Percentiles rank a stretch among this genome's conserved stretches.
Conservation (phyloP, 192 early-diverging fungal species). For the Globomyces pollinis-pini region DNA sequence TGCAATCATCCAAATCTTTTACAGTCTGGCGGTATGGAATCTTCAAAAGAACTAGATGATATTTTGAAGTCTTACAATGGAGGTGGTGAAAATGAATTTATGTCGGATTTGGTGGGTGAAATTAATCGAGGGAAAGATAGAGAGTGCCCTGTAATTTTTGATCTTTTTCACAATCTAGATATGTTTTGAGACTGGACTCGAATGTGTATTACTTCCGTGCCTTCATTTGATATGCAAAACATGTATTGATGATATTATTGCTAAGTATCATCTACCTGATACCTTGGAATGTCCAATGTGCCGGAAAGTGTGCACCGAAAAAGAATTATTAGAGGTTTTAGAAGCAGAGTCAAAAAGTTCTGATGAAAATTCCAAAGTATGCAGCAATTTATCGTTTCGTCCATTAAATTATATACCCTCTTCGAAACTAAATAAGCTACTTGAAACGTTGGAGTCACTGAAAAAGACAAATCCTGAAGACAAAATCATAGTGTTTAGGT, state of each 20-base stretch:
- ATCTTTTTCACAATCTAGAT: slow-evolving; percentile 14
- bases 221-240: slow-evolving; percentile 23
- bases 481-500: slow-evolving; percentile 36
- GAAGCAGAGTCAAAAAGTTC: not conserved
- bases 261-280: slow-evolving; percentile 10
- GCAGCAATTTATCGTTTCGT: not conserved
- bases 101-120: not conserved
- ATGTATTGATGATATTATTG: slow-evolving; percentile 12
- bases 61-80: not conserved
- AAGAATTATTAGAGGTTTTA: slow-evolving; percentile 19
- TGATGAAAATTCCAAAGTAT: not conserved
- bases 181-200: slow-evolving; percentile 22
- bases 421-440: slow-evolving; percentile 24
- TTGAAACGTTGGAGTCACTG: slow-evolving; percentile 8
- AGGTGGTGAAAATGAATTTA: not conserved
- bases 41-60: not conserved
- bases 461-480: slow-evolving; percentile 10
- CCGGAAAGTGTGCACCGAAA: slow-evolving; percentile 9
- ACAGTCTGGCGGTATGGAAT: slow-evolving; percentile 19
- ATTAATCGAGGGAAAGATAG: not conserved
- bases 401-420: slow-evolving; percentile 12
- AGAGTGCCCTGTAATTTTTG: not conserved
- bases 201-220: slow-evolving; percentile 19
- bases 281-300: slow-evolving; percentile 25
- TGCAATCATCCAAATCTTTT: slow-evolving; percentile 21